Evolutionary conservation across 1,284 basidiomycete species (phyloP).

Genomic region (Irpex sp.): DNA sequence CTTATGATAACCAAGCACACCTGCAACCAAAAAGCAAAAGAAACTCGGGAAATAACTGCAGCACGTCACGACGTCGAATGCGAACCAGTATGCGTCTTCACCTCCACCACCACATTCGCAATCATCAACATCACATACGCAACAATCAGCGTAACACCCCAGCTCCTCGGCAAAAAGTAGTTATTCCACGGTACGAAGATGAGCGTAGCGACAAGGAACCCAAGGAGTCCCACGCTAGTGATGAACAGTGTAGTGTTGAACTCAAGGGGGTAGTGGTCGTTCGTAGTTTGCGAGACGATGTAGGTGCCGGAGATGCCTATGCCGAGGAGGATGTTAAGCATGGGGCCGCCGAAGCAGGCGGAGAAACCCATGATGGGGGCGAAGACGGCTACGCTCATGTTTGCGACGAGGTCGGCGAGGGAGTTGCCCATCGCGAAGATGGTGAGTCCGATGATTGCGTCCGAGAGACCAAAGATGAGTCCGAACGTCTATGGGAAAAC

Average conservation of each 20-base stretch:
- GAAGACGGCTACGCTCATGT: constrained; percentile 88
- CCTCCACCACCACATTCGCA: constrained; percentile 75
- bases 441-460: constrained; percentile 95
- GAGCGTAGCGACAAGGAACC: constrained; percentile 74
- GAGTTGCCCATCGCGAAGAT: constrained; percentile 97
- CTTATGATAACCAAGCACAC: neutral
- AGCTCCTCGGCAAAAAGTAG: constrained; percentile 74
- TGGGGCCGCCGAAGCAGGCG: constrained; percentile 91
- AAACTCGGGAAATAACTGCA: neutral
- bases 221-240: constrained; percentile 75
- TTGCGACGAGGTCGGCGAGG: constrained; percentile 94
- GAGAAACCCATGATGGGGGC: constrained; percentile 90
- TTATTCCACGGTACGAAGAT: constrained; percentile 83
- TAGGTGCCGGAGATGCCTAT: constrained; percentile 79
- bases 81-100: constrained; percentile 19
- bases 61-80: neutral
- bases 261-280: constrained; percentile 63
- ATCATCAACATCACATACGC: constrained; percentile 75
- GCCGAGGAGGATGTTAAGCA: constrained; percentile 95
- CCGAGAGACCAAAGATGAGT: constrained; percentile 91
- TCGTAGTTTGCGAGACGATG: constrained; percentile 54
- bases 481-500: constrained; percentile 71
- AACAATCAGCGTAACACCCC: constrained; percentile 77
- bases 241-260: constrained; percentile 85
- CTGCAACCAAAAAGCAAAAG: neutral